Evolutionary conservation across 1,284 basidiomycete species (phyloP), one percentile per base, ranked within the genome.

Genomic region (Lentinula novae-zelandiae): DNA sequence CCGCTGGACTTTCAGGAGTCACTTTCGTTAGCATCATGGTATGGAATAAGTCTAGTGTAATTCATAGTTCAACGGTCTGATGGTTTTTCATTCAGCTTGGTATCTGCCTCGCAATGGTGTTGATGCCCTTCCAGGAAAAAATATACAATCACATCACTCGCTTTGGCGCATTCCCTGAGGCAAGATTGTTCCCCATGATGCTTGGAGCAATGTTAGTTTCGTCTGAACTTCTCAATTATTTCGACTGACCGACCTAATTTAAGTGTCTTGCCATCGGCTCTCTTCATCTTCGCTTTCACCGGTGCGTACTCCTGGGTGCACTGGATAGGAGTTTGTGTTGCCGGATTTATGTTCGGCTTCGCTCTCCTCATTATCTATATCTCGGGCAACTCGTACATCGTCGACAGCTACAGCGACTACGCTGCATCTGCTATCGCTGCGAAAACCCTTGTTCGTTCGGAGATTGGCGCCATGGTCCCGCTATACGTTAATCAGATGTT

Each of bases 21-120:
- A 75, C 82, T 8, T 82, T 84, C 65, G 72, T 83, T 63, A 80
- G 80, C 60, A 79, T 84, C 58, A 80, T 70, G 73, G 74, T 73
- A 72, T 60, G 70, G 38, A 38, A 2, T 27, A 6, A 15, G 5
- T 2, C 12, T 20, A 9, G 2, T 33, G 27, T 50, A 31, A 31
- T 66, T 46, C 44, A 13, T 52, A 33, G 27, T 38, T 50, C 1
- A 33, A n/a, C 39, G 10, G 27, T 0, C 27, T 52, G n/a, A 51
- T 22, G 15, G 34, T 38, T 17, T n/a, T 55, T 53, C 2, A 34
- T 69, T 13, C 69, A 80, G 73, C 66, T 75, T 50, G 74, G 73
- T 15, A 75, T 81, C 17, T 63, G 73, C 2, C 15, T 64, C 13
- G 75, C 75, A 3, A 67, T 75, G 40, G 38, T 48, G n/a, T 58